These are phyloP conservation scores for Imleria badia DNA, from an alignment of 768 basidiomycete species.

Conservation along the genomic window DNA sequence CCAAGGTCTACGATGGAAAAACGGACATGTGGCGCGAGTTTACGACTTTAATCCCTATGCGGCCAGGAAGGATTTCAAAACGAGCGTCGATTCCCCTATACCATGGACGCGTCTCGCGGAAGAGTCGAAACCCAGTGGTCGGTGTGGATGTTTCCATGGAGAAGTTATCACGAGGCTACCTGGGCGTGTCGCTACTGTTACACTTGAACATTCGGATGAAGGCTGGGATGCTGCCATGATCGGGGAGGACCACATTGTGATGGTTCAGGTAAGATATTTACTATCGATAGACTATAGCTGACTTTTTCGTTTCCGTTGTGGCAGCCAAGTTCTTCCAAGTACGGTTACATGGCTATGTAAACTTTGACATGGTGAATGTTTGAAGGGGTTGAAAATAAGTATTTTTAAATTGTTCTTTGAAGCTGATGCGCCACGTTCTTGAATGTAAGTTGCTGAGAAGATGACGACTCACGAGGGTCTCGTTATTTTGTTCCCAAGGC, in stretches of 20 bases:
- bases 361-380: neutral
- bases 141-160: constrained; percentile 17
- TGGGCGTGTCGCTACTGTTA: constrained; percentile 24
- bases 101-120: constrained; percentile 20
- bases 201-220: constrained; percentile 10
- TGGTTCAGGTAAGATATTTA: constrained; percentile 29
- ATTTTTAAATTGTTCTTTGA: neutral
- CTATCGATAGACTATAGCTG: neutral
- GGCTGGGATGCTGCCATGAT: constrained; percentile 37
- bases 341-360: constrained; percentile 32
- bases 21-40: constrained; percentile 18
- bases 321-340: constrained; percentile 14
- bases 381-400: neutral
- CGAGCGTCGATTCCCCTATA: constrained; percentile 3
- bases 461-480: too few species aligned
- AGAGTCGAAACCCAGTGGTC: constrained; percentile 5
- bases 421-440: too few species aligned
- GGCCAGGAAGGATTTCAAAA: constrained; percentile 13
- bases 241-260: constrained; percentile 35
- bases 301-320: neutral
- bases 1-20: constrained; percentile 23
- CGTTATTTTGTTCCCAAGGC: too few species aligned
- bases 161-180: constrained; percentile 29
- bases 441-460: too few species aligned
- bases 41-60: constrained; percentile 36